Evolutionary conservation across 2,329 filamentous ascomycete species (phyloP).

Genomic region (Fusarium anguioides): DNA sequence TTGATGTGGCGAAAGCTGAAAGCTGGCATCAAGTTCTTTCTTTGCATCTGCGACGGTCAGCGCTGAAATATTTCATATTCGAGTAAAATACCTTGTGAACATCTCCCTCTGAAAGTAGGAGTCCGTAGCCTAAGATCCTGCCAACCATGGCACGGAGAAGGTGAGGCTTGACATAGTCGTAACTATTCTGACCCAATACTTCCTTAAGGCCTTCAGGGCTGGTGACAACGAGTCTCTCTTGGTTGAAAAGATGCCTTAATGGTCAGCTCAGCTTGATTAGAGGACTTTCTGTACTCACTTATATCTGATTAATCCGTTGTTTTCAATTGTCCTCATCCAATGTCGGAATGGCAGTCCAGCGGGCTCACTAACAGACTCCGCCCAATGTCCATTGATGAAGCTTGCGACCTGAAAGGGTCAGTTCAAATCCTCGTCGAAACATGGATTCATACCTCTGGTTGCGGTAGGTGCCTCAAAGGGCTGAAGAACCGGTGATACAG

Average conservation of each 20-base stretch:
- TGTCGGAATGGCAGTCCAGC: slow-evolving; percentile 26
- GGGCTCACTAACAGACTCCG: slow-evolving; percentile 27
- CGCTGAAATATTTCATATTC: rapidly evolving
- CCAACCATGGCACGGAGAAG: slow-evolving; percentile 29
- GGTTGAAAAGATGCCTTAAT: slow-evolving; percentile 24
- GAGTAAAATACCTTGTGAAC: slow-evolving; percentile 1
- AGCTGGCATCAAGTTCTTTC: slow-evolving; percentile 34
- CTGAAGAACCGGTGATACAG: slow-evolving; percentile 23
- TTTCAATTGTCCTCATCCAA: slow-evolving; percentile 34
- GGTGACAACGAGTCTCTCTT: slow-evolving; percentile 25
- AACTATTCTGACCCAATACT: slow-evolving; percentile 26
- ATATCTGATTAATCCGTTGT: slow-evolving; percentile 32
- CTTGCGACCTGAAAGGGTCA: background rate
- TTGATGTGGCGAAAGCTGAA: slow-evolving; percentile 39
- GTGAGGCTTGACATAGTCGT: slow-evolving; percentile 33
- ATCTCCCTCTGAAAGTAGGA: slow-evolving; percentile 20
- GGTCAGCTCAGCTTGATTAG: rapidly evolving
- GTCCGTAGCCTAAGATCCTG: slow-evolving; percentile 25
- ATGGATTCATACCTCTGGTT: background rate
- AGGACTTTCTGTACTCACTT: background rate
- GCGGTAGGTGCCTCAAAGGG: slow-evolving; percentile 12
- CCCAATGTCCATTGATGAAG: slow-evolving; percentile 33
- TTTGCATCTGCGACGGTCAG: slow-evolving; percentile 23
- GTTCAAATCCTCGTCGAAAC: background rate
- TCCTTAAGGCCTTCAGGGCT: slow-evolving; percentile 27